Evolutionary conservation across 78 protist species (phyloP), one percentile per base, ranked within the genome.

Genomic region (Creolimax fragrantissima): DNA sequence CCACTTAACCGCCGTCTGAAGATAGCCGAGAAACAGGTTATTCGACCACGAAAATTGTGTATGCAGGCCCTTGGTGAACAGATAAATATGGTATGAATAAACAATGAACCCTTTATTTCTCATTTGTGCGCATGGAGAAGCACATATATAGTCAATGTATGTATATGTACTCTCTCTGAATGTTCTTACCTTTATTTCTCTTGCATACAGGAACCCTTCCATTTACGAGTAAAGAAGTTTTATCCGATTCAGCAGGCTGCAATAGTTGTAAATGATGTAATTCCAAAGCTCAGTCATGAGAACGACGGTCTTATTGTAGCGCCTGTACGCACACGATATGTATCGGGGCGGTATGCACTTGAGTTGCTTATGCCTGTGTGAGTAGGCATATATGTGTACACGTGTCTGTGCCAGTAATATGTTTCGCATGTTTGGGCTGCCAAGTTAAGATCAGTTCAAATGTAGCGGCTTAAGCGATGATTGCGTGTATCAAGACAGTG

Each of bases 151-250:
- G n/a, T n/a, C n/a, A n/a, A n/a, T n/a, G n/a, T n/a, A n/a, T n/a
- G n/a, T n/a, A n/a, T n/a, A n/a, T n/a, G n/a, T n/a, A n/a, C n/a
- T n/a, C n/a, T n/a, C n/a, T n/a, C n/a, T n/a, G n/a, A n/a, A n/a
- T n/a, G n/a, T n/a, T n/a, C n/a, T n/a, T n/a, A n/a, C n/a, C n/a
- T n/a, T n/a, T n/a, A n/a, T n/a, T n/a, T n/a, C n/a, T n/a, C n/a
- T n/a, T n/a, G n/a, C n/a, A n/a, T n/a, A n/a, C n/a, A 85, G 89
- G 90, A 88, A n/a, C 90, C 90, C 24, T 88, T 88, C 67, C 6
- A 44, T 41, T 32, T 88, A 7, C 58, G 90, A 37, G 6, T 88
- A 7, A 88, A 88, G 67, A 32, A 42, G 81, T 88, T 88, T 74
- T 7, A 45, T 7, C 90, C 90, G 35, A 35, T 42, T 1, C 90